Percentiles rank a stretch among this genome's conserved stretches.
Evolutionary conservation across 2,329 filamentous ascomycete genomes (phyloP).

Genomic region (Diaporthe citriasiana): DNA sequence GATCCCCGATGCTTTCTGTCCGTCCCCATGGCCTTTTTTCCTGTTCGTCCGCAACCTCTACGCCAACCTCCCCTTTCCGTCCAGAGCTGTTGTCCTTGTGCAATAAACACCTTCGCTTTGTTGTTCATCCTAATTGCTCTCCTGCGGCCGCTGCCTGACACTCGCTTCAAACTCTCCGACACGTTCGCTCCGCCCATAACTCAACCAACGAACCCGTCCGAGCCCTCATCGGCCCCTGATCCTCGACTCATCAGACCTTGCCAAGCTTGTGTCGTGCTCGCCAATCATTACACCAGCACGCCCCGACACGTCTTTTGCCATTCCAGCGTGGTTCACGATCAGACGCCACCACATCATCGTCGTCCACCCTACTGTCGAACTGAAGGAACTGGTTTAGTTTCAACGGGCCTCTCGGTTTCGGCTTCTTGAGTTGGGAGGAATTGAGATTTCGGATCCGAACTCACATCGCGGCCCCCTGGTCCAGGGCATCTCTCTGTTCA

Average conservation of each 20-base stretch:
- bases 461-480: constrained; percentile 22
- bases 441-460: constrained; percentile 6
- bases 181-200: constrained; percentile 11
- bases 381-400: background rate
- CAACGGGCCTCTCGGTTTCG: constrained; percentile 8
- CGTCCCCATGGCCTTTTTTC: constrained; percentile 19
- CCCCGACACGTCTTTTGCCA: background rate
- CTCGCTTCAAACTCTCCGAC: constrained; percentile 32
- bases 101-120: constrained; percentile 35
- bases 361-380: background rate
- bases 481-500: background rate
- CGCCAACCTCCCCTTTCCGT: constrained; percentile 4
- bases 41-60: constrained; percentile 31
- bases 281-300: constrained; percentile 23
- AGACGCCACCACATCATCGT: constrained; percentile 20
- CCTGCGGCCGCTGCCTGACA: constrained; percentile 3
- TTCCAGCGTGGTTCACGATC: constrained; percentile 22
- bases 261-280: constrained; percentile 16
- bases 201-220: background rate
- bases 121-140: constrained; percentile 22
- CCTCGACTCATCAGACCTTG: constrained; percentile 29
- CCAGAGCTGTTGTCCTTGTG: constrained; percentile 18
- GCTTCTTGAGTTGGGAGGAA: background rate
- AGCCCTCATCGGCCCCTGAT: constrained; percentile 22
- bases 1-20: constrained; percentile 37